Conservation (phyloP, 768 basidiomycete species). For the Lactarius pseudohatsudake region DNA sequence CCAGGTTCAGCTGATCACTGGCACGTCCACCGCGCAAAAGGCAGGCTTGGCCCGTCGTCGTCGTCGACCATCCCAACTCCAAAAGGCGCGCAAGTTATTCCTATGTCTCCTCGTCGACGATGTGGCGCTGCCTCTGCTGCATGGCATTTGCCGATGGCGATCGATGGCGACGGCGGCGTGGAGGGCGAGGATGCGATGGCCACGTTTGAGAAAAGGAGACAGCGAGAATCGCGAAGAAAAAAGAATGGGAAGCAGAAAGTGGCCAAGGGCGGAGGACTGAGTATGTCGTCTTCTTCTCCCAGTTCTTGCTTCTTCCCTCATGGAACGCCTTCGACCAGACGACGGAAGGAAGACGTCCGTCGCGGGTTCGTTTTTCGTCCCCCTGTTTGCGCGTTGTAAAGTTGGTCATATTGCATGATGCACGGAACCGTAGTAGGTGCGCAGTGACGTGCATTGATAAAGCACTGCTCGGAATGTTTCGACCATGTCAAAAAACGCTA, state of each 20-base stretch:
- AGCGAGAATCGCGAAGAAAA: slow-evolving; percentile 55
- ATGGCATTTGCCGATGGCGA: slow-evolving; percentile 64
- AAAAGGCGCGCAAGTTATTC: slow-evolving; percentile 96
- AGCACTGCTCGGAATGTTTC: too few species aligned
- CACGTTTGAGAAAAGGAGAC: slow-evolving; percentile 76
- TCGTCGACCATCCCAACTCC: slow-evolving; percentile 98
- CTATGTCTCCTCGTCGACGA: slow-evolving; percentile 89
- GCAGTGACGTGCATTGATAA: too few species aligned
- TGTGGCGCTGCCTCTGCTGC: slow-evolving; percentile 43
- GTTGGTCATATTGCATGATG: too few species aligned
- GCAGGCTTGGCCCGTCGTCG: slow-evolving; percentile 96
- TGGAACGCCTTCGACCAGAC: slow-evolving; percentile 35
- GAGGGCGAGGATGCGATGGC: slow-evolving; percentile 52
- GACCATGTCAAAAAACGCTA: too few species aligned
- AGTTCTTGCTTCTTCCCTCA: slow-evolving; percentile 14
- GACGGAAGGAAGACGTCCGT: slow-evolving; percentile 77
- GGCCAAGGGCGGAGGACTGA: slow-evolving; percentile 58
- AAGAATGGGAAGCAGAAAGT: slow-evolving; percentile 72
- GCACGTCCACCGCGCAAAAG: slow-evolving; percentile 77
- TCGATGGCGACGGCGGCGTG: slow-evolving; percentile 63
- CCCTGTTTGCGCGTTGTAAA: too few species aligned
- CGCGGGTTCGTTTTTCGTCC: slow-evolving; percentile 29
- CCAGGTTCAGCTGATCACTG: slow-evolving; percentile 87
- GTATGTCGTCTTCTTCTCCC: slow-evolving; percentile 41
- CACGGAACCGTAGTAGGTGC: too few species aligned